phyloP scores from a whole-genome alignment of 768 basidiomycete species.

The Wakefieldia striispora region DNA sequence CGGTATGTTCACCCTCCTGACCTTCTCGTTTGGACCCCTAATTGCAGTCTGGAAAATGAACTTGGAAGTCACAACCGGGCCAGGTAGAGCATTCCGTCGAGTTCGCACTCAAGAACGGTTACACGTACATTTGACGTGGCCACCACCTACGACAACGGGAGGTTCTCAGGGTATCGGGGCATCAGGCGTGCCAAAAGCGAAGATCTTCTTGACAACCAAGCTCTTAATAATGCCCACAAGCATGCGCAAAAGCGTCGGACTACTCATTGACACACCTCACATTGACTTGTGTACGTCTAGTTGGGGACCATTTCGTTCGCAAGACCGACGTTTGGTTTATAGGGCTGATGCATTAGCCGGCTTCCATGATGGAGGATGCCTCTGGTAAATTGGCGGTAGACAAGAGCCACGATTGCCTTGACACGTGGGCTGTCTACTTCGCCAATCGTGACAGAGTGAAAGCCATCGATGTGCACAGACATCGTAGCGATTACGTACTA shows the following conservation, averaged over 20 bases:
- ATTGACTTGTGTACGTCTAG: slow-evolving; percentile 65
- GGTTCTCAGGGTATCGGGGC: slow-evolving; percentile 70
- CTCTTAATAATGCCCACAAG: slow-evolving; percentile 58
- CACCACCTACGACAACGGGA: slow-evolving; percentile 67
- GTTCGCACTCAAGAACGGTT: slow-evolving; percentile 67
- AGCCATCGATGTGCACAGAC: slow-evolving; percentile 54
- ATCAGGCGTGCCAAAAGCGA: slow-evolving; percentile 67
- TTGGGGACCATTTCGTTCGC: not conserved
- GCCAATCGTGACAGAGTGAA: slow-evolving; percentile 64
- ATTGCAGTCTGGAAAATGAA: slow-evolving; percentile 38
- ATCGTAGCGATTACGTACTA: not conserved
- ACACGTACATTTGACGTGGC: slow-evolving; percentile 71
- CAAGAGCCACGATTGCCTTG: slow-evolving; percentile 56
- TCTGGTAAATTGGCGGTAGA: slow-evolving; percentile 37
- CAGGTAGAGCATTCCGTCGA: slow-evolving; percentile 70
- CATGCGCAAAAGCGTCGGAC: slow-evolving; percentile 59
- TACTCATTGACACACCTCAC: slow-evolving; percentile 65
- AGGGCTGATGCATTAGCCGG: slow-evolving; percentile 83
- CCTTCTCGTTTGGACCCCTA: too few species aligned
- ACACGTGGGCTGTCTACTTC: slow-evolving; percentile 72
- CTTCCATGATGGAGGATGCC: slow-evolving; percentile 56
- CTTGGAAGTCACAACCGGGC: slow-evolving; percentile 71
- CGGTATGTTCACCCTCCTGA: slow-evolving; percentile 32
- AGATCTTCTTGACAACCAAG: slow-evolving; percentile 79
- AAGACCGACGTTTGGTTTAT: slow-evolving; percentile 70